phyloP scores from a whole-genome alignment of 1,284 basidiomycete genomes.

The Austroboletus niveus region DNA sequence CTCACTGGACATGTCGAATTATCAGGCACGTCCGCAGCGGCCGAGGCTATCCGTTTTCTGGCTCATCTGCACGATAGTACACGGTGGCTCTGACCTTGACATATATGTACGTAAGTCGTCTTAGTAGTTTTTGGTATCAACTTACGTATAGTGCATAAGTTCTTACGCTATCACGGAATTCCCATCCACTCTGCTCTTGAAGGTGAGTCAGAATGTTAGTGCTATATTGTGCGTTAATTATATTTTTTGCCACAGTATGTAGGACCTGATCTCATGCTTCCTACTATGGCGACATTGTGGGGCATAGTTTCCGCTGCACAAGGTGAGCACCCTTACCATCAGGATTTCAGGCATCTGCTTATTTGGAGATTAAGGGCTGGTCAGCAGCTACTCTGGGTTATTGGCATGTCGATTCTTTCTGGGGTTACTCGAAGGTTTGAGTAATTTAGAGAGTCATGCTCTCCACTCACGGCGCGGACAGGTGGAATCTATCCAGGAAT shows the following conservation, averaged over 20 bases:
- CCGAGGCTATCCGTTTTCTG: neutral
- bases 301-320: slow-evolving; percentile 56
- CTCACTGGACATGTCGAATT: slow-evolving; percentile 49
- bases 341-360: slow-evolving; percentile 3
- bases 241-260: slow-evolving; percentile 38
- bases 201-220: slow-evolving; percentile 32
- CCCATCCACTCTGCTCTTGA: slow-evolving; percentile 57
- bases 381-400: slow-evolving; percentile 51
- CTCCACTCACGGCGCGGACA: slow-evolving; percentile 30
- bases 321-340: slow-evolving; percentile 35
- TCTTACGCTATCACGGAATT: slow-evolving; percentile 58
- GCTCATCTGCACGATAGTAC: slow-evolving; percentile 32
- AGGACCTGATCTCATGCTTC: slow-evolving; percentile 57
- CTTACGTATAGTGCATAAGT: slow-evolving; percentile 26
- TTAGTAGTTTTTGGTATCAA: neutral
- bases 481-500: slow-evolving; percentile 60
- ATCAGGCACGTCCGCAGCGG: slow-evolving; percentile 33
- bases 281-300: slow-evolving; percentile 55
- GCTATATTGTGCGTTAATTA: neutral
- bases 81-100: slow-evolving; percentile 53
- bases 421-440: slow-evolving; percentile 57
- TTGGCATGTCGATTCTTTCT: slow-evolving; percentile 64
- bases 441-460: slow-evolving; percentile 37
- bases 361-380: slow-evolving; percentile 41
- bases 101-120: slow-evolving; percentile 38